Conservation (phyloP, 2,329 filamentous ascomycete genomes). For the Acarospora socialis region DNA sequence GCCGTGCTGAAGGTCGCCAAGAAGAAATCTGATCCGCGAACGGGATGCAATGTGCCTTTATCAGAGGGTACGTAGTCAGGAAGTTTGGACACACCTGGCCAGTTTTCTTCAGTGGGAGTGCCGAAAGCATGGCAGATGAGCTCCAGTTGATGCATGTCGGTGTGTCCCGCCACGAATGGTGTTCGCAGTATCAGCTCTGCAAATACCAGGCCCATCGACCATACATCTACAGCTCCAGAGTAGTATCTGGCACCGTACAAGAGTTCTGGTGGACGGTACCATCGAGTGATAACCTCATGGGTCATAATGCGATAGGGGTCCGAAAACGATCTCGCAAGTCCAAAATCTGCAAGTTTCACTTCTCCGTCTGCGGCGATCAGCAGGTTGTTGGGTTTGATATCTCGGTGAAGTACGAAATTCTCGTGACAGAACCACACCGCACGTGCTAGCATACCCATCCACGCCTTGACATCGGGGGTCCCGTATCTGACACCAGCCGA, state of each 20-base stretch:
- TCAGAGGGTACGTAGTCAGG: conserved; percentile 64
- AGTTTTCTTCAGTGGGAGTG: conserved; percentile 84
- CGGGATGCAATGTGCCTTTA: conserved; percentile 39
- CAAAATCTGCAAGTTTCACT: conserved; percentile 94
- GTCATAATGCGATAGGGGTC: conserved; percentile 87
- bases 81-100: conserved; percentile 77
- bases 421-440: conserved; percentile 96
- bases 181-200: conserved; percentile 75
- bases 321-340: conserved; percentile 75
- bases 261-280: conserved; percentile 91
- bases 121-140: conserved; percentile 77
- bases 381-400: conserved; percentile 98
- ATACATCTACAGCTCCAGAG: conserved; percentile 79
- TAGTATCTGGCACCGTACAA: conserved; percentile 85
- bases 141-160: conserved; percentile 72
- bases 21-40: conserved; percentile 57
- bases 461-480: conserved; percentile 84
- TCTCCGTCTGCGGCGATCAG: conserved; percentile 86
- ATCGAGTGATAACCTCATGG: conserved; percentile 84
- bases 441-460: conserved; percentile 94
- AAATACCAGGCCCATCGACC: conserved; percentile 86
- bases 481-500: conserved; percentile 64
- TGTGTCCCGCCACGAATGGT: conserved; percentile 71
- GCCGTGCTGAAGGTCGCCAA: conserved; percentile 63
- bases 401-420: conserved; percentile 83